Conservation (phyloP, 352 stramenopile species). For the Pelagophyceae sp. region DNA sequence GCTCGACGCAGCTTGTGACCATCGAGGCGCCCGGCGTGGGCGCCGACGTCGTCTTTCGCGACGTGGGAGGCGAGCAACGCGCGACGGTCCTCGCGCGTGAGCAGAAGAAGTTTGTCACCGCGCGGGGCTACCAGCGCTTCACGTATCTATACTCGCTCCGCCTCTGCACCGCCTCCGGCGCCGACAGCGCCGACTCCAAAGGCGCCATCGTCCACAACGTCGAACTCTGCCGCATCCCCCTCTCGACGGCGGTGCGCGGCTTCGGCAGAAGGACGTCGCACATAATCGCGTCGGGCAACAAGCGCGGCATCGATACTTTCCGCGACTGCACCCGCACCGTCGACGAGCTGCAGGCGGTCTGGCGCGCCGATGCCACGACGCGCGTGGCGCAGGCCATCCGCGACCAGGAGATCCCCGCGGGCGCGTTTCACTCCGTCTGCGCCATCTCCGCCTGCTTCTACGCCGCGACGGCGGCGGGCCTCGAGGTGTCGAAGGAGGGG, state of each 20-base stretch:
- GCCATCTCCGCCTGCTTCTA: conserved; percentile 5
- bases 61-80: background rate
- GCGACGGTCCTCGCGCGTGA: too few relatives aligned
- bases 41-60: too few relatives aligned
- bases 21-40: background rate
- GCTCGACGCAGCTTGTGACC: background rate
- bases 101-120: background rate
- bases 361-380: background rate
- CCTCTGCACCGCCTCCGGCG: too few relatives aligned
- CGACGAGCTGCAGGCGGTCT: background rate
- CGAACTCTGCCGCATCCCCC: background rate
- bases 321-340: background rate
- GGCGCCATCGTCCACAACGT: background rate
- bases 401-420: background rate
- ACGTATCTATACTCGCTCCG: background rate
- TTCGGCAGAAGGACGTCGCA: background rate
- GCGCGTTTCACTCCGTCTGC: background rate
- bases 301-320: background rate
- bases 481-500: too few relatives aligned
- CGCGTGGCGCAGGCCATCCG: background rate
- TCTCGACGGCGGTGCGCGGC: background rate
- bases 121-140: background rate
- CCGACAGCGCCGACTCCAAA: too few relatives aligned
- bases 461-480: background rate
- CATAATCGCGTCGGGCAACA: conserved; percentile 6